These are phyloP conservation scores for Phytophthora capsici DNA, from an alignment of 352 stramenopile genomes.

Conservation along the genomic window DNA sequence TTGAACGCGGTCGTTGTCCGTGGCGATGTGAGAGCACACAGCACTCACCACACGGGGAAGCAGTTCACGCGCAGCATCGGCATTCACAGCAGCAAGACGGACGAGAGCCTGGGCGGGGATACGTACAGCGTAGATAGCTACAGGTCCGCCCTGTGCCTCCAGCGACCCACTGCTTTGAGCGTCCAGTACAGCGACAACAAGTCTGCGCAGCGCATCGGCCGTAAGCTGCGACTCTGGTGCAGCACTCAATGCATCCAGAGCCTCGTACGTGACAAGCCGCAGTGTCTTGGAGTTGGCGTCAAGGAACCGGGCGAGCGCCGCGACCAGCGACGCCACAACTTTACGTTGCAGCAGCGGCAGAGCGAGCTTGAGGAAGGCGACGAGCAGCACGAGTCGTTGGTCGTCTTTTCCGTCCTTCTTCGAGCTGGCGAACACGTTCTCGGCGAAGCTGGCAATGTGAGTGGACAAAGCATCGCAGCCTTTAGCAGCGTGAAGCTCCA, in stretches of 20 bases:
- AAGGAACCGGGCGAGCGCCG: slow-evolving; percentile 75
- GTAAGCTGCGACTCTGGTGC: slow-evolving; percentile 64
- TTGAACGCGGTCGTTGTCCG: slow-evolving; percentile 58
- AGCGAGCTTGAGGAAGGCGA: slow-evolving; percentile 81
- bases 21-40: slow-evolving; percentile 81
- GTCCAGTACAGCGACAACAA: slow-evolving; percentile 68
- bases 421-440: slow-evolving; percentile 77
- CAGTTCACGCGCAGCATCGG: slow-evolving; percentile 62
- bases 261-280: slow-evolving; percentile 80
- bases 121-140: slow-evolving; percentile 71
- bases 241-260: slow-evolving; percentile 66
- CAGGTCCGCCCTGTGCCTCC: slow-evolving; percentile 49
- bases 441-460: slow-evolving; percentile 87
- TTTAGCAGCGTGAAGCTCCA: slow-evolving; percentile 72
- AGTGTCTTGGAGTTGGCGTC: slow-evolving; percentile 80
- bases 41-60: slow-evolving; percentile 78
- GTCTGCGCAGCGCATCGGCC: slow-evolving; percentile 68
- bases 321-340: slow-evolving; percentile 79
- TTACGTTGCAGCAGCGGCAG: slow-evolving; percentile 84
- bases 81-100: slow-evolving; percentile 67
- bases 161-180: slow-evolving; percentile 67
- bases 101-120: slow-evolving; percentile 70
- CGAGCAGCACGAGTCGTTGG: slow-evolving; percentile 73
- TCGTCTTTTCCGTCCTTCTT: slow-evolving; percentile 66
- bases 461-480: slow-evolving; percentile 84